A percentile compares a stretch with the other conserved stretches of the same genome.
phyloP scores from a whole-genome alignment of 2,329 filamentous ascomycete genomes.

The Pestalotiopsis fici region DNA sequence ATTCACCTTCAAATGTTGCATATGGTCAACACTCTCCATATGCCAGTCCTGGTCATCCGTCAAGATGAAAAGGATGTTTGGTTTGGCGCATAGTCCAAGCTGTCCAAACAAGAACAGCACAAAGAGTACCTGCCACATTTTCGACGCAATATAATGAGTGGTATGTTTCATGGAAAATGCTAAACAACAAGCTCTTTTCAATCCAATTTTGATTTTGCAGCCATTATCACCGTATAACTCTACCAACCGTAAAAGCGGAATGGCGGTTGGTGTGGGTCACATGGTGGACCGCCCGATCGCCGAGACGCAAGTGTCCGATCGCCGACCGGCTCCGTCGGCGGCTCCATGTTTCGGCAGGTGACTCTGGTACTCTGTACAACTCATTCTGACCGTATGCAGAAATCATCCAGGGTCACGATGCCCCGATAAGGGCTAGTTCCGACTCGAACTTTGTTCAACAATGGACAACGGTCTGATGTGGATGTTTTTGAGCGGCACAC shows the following conservation, averaged over 20 bases:
- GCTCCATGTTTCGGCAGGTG: neutral
- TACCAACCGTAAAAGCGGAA: neutral
- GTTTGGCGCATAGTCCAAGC: slow-evolving; percentile 12
- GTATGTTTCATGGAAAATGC: neutral
- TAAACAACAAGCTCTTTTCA: no score
- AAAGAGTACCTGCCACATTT: neutral
- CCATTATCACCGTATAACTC: no score
- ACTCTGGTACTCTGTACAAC: no score
- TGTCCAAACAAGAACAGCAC: neutral
- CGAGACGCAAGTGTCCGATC: neutral
- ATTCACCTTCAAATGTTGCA: neutral
- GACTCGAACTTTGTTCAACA: no score
- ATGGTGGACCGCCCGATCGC: neutral
- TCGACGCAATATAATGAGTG: neutral
- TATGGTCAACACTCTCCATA: slow-evolving; percentile 47
- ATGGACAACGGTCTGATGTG: no score
- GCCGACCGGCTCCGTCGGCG: neutral
- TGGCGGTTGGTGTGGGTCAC: neutral
- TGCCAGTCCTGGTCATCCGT: slow-evolving; percentile 64
- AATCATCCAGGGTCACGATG: no score
- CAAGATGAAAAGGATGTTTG: slow-evolving; percentile 61
- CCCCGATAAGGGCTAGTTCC: no score
- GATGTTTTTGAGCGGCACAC: no score
- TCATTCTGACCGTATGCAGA: no score
- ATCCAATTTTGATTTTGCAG: no score